Base-by-base conservation (phyloP, 129 eudicot genomes). In the Ambrosia trifida region DNA sequence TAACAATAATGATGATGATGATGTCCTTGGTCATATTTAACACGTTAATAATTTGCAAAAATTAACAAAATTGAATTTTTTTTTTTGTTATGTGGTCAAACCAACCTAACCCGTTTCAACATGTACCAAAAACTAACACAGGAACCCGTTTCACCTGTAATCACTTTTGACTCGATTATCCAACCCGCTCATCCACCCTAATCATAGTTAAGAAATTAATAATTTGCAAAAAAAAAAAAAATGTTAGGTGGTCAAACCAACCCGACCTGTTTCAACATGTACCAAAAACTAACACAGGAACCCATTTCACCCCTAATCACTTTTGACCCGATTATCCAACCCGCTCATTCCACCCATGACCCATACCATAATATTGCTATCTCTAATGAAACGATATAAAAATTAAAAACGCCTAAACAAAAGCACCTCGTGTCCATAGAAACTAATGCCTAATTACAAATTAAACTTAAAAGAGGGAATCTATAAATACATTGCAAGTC, bases 311-410 rank as follows among this genome's bases (percentile, higher is more conserved):
- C 28, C 52, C 24, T 4, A 53, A 53, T 32, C 60, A 18, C 32
- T 53, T 53, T 53, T 19, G 60, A 53, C 60, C 58, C 20, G 6
- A n/a, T n/a, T n/a, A n/a, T n/a, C n/a, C n/a, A n/a, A n/a, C n/a
- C n/a, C n/a, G n/a, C n/a, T n/a, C n/a, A n/a, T n/a, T n/a, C n/a
- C n/a, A n/a, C n/a, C n/a, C n/a, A n/a, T 28, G 11, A 4, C 58
- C 28, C 58, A 16, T 13, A 47, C n/a, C 6, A 18, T 5, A 17
- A 47, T 51, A 51, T 51, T 51, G 30, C 58, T 17, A 16, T 14
- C 28, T 16, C 20, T 51, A 16, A 16, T 47, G 17, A 47, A 3
- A 3, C 13, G 53, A 14, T 2, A 38, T 2, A 38, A 4, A 38
- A 38, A 38, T 38, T 45, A 3, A 13, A 8, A 24, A 24, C 28